Percentiles rank a stretch among this genome's conserved stretches.
Evolutionary conservation across 805 yeast species (phyloP).

Genomic region (Wickerhamiella spandovensis): DNA sequence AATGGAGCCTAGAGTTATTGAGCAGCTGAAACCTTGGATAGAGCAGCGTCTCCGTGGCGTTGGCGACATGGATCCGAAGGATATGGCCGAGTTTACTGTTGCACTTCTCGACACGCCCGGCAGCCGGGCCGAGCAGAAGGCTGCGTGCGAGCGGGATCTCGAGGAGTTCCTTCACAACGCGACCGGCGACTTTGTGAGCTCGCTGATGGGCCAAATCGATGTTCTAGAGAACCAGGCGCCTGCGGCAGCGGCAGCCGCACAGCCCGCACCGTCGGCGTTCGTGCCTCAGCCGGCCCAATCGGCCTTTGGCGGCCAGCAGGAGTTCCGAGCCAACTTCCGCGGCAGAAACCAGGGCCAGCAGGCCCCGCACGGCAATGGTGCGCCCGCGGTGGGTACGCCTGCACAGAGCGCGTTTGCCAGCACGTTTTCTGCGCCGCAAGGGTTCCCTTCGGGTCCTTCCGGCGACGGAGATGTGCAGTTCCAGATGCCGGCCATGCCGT

Average conservation of each 20-base stretch:
- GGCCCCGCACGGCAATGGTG: too few species aligned
- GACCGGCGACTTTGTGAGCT: slow-evolving; percentile 24
- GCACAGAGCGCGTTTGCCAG: neutral
- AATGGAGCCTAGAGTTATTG: neutral
- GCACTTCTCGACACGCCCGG: slow-evolving; percentile 30
- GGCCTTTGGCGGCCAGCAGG: slow-evolving; percentile 17
- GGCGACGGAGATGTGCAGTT: neutral
- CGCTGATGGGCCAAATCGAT: slow-evolving; percentile 24
- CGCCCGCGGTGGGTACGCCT: neutral
- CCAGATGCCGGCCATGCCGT: neutral
- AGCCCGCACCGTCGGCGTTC: neutral
- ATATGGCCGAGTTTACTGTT: slow-evolving; percentile 33
- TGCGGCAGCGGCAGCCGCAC: neutral
- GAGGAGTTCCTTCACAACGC: slow-evolving; percentile 29
- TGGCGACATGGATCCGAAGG: slow-evolving; percentile 31
- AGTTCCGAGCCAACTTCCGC: slow-evolving; percentile 19
- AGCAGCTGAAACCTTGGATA: slow-evolving; percentile 22
- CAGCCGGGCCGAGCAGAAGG: slow-evolving; percentile 24
- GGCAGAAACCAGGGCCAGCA: neutral
- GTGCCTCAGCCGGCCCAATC: neutral
- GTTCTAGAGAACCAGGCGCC: slow-evolving; percentile 5
- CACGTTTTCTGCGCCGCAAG: neutral
- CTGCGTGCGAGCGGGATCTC: slow-evolving; percentile 26
- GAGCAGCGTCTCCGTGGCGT: slow-evolving; percentile 13
- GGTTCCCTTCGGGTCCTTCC: neutral